Conservation (phyloP, 495 filamentous ascomycete genomes). For the Darksidea phi region DNA sequence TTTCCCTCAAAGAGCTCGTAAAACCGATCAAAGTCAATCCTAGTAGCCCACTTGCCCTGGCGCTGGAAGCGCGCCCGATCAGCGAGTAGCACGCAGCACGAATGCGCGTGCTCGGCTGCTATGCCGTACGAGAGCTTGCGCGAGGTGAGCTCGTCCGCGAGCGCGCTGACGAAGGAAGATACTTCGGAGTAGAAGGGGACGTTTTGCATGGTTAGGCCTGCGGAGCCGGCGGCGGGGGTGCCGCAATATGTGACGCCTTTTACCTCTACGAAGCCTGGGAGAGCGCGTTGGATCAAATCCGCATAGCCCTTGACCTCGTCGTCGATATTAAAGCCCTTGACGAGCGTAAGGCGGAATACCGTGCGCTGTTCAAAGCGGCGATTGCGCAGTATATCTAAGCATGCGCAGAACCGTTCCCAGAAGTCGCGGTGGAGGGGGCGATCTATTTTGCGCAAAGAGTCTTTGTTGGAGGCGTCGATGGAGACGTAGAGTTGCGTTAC, state of each 20-base stretch:
- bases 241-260: conserved; percentile 98
- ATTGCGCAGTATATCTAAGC: conserved; percentile 83
- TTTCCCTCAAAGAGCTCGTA: conserved; percentile 76
- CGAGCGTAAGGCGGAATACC: conserved; percentile 91
- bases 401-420: conserved; percentile 90
- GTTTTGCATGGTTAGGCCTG: conserved; percentile 90
- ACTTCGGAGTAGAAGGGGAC: conserved; percentile 95
- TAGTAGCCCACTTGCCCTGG: conserved; percentile 81
- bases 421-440: conserved; percentile 91
- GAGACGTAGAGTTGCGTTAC: conserved; percentile 95
- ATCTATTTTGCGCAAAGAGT: conserved; percentile 82
- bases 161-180: conserved; percentile 68
- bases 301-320: conserved; percentile 91
- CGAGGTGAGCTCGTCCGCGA: conserved; percentile 63
- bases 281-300: conserved; percentile 74
- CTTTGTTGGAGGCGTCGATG: conserved; percentile 90
- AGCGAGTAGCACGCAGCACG: conserved; percentile 85
- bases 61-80: conserved; percentile 67
- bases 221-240: conserved; percentile 73
- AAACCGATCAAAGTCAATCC: conserved; percentile 87
- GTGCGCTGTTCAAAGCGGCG: conserved; percentile 80
- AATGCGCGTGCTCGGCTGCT: conserved; percentile 91
- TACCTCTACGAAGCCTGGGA: conserved; percentile 89
- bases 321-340: conserved; percentile 95
- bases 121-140: conserved; percentile 81